phyloP scores from a whole-genome alignment of 2,329 filamentous ascomycete species.

The Diaporthe velutina region DNA sequence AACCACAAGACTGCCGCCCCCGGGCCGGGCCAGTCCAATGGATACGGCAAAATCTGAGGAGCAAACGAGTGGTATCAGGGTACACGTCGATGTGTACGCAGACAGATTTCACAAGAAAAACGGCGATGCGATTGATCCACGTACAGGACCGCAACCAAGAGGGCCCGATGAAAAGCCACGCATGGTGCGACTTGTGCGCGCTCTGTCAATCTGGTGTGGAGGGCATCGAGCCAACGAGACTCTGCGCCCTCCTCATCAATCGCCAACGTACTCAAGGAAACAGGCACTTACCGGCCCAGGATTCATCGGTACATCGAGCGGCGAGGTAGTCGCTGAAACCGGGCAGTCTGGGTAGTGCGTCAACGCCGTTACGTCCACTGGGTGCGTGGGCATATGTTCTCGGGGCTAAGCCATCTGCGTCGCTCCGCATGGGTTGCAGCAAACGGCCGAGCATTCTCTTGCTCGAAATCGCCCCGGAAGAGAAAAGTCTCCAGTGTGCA shows the following conservation, averaged over 20 bases:
- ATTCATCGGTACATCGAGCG: neutral
- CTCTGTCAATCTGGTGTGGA: slow-evolving; percentile 25
- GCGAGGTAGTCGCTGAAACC: slow-evolving; percentile 16
- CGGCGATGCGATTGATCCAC: slow-evolving; percentile 1
- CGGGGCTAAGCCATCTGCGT: neutral
- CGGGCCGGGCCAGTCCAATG: slow-evolving; percentile 2
- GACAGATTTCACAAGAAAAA: slow-evolving; percentile 15
- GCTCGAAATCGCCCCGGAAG: neutral
- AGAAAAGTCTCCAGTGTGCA: neutral
- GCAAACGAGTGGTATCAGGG: slow-evolving; percentile 5
- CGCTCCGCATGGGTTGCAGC: neutral
- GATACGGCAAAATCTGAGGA: slow-evolving; percentile 15
- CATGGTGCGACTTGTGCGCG: slow-evolving; percentile 13
- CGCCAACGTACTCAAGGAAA: neutral
- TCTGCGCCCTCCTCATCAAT: neutral
- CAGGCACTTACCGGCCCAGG: slow-evolving; percentile 5
- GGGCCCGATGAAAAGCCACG: slow-evolving; percentile 20
- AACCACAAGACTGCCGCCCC: slow-evolving; percentile 25
- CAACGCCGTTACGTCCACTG: neutral
- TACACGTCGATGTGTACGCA: slow-evolving; percentile 12
- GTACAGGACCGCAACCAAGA: slow-evolving; percentile 1
- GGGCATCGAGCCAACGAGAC: neutral
- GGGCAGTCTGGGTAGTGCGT: neutral
- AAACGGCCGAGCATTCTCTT: neutral
- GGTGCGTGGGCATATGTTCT: neutral